Evolutionary conservation across 345 rosid genomes (phyloP), one percentile per base, ranked within the genome.

Genomic region (Orychophragmus violaceus): DNA sequence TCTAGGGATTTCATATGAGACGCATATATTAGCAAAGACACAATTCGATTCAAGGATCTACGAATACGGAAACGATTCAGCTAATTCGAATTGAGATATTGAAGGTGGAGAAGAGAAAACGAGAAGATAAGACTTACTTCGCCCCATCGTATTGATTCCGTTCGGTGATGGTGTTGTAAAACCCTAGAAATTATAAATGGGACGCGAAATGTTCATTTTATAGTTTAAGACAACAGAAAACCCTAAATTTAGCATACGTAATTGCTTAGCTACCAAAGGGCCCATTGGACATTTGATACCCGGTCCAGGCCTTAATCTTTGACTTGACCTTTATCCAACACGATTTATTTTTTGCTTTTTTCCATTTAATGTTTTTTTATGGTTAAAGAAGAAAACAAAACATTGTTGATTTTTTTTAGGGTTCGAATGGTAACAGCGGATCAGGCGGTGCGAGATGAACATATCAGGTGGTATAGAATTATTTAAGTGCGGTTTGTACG

Each of bases 51-150:
- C 25, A 22, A 37, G 5, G 49, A 42, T 37, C 13, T 27, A 44
- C 0, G 8, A 9, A 8, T 63, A 3, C 25, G 19, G 50, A 11
- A 28, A 18, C 3, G 41, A 62, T 21, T 30, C 10, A 27, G 24
- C 3, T 22, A 8, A 69, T 18, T 56, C 0, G 32, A 68, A 35
- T 1, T 57, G 36, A 58, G 50, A 68, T 7, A 6, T 35, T 14
- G 11, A 7, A 3, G 50, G 6, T 13, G 37, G 36, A 49, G 51
- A 18, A 48, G 66, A 48, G 42, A 29, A 18, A 17, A 0, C 6
- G 60, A 32, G 35, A 16, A 23, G 69, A 51, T 28, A 52, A 0
- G 25, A 70, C 74, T 70, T 70, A 70, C 74, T 70, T 29, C 74
- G 45, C 1, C 74, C 74, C 74, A 70, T 70, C 0, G 52, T 1